Evolutionary conservation across 1,139 yeast species (phyloP).

Genomic region (Arxiozyma slooffiae): DNA sequence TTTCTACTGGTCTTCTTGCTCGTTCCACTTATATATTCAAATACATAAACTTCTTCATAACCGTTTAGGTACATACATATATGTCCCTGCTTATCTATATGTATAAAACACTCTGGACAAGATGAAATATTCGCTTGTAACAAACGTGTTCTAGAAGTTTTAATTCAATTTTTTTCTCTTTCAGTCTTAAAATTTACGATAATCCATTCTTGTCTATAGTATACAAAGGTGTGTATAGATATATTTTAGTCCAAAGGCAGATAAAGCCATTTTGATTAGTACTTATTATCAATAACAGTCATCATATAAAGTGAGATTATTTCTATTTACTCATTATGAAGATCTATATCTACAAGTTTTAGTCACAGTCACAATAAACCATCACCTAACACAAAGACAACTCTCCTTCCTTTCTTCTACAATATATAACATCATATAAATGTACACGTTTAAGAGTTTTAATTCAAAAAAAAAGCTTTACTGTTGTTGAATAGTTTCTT

Average conservation of each 20-base stretch:
- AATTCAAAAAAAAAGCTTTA: background rate
- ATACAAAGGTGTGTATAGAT: too few relatives aligned
- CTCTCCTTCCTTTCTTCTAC: background rate
- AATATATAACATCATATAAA: background rate
- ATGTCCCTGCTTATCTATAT: background rate
- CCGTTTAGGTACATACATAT: background rate
- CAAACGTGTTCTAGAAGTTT: background rate
- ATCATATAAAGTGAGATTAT: background rate
- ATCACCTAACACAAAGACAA: background rate
- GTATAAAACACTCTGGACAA: background rate
- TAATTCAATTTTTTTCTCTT: background rate
- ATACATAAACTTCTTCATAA: background rate
- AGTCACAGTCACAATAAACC: too few relatives aligned
- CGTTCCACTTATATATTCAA: background rate
- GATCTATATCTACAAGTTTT: background rate
- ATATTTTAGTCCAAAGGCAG: too few relatives aligned
- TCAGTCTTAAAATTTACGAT: background rate
- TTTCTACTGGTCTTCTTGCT: too few relatives aligned
- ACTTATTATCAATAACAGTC: too few relatives aligned
- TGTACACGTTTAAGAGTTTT: background rate
- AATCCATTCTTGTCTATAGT: background rate
- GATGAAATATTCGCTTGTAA: background rate
- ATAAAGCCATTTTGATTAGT: too few relatives aligned
- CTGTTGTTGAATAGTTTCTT: conserved; percentile 46
- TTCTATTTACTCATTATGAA: too few relatives aligned